Conservation (phyloP, 495 filamentous ascomycete species). For the Xylaria venustula region DNA sequence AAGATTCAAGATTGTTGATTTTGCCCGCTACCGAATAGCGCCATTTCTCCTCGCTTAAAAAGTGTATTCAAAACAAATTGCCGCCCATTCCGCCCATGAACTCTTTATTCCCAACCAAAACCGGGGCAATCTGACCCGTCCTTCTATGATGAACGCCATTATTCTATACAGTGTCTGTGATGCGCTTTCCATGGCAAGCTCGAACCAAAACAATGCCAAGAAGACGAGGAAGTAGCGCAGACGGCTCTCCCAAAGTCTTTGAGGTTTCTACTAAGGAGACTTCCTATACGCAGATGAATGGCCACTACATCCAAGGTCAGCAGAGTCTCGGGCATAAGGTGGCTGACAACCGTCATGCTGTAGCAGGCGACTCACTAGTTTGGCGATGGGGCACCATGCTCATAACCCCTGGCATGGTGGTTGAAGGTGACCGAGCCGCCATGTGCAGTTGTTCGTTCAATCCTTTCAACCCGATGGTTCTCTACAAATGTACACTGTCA, state of each 20-base stretch:
- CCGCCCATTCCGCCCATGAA: not conserved
- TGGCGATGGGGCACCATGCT: not conserved
- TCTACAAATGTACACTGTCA: conserved; percentile 1
- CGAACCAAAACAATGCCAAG: no score
- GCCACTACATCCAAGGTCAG: not conserved
- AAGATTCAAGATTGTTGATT: not conserved
- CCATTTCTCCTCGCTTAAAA: not conserved
- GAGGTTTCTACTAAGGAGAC: no score
- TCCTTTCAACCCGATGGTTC: not conserved
- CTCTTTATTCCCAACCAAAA: not conserved
- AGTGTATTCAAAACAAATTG: not conserved
- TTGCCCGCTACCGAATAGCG: not conserved
- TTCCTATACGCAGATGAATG: no score
- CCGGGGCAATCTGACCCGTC: not conserved
- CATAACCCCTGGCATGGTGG: conserved; percentile 5
- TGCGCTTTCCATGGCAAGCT: not conserved
- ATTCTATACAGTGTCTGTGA: not conserved
- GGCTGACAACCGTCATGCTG: not conserved
- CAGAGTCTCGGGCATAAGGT: not conserved
- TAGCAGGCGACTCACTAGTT: not conserved
- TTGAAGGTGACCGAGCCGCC: not conserved
- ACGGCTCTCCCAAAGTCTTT: no score
- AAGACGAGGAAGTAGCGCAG: no score
- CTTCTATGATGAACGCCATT: conserved; percentile 4
- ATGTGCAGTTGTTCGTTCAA: not conserved